Evolutionary conservation across 1,139 yeast species (phyloP).

Genomic region (Scheffersomyces cryptocercus): DNA sequence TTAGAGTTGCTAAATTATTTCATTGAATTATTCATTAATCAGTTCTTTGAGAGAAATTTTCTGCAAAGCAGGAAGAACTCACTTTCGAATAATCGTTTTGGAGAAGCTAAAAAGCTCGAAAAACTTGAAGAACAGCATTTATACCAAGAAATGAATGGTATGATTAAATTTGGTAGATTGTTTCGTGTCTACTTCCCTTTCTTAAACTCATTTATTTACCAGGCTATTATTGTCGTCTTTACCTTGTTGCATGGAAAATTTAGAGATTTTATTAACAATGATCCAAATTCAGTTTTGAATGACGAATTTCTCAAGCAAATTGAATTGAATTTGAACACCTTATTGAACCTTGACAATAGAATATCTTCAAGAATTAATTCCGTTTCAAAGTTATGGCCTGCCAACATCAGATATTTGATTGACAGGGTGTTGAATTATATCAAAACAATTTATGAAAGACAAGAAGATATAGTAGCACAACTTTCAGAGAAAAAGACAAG

Average conservation of each 20-base stretch:
- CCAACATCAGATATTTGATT: slow-evolving; percentile 34
- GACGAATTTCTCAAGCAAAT: slow-evolving; percentile 25
- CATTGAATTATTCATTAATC: slow-evolving; percentile 21
- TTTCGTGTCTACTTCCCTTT: slow-evolving; percentile 45
- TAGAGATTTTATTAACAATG: slow-evolving; percentile 31
- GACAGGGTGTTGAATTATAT: slow-evolving; percentile 35
- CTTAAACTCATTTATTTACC: slow-evolving; percentile 50
- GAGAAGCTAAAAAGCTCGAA: neutral
- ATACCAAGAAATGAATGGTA: slow-evolving; percentile 8
- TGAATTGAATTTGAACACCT: slow-evolving; percentile 23
- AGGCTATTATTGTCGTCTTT: slow-evolving; percentile 52
- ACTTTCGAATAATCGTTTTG: neutral
- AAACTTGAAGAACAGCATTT: neutral
- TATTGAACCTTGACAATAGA: slow-evolving; percentile 28
- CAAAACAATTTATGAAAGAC: slow-evolving; percentile 26
- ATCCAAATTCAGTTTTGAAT: slow-evolving; percentile 12
- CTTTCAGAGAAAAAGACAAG: slow-evolving; percentile 1
- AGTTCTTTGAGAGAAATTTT: slow-evolving; percentile 18
- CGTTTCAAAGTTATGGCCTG: slow-evolving; percentile 36
- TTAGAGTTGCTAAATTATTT: slow-evolving; percentile 34
- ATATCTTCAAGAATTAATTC: slow-evolving; percentile 18
- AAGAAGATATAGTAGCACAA: slow-evolving; percentile 4
- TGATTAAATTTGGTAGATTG: slow-evolving; percentile 32
- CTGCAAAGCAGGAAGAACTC: slow-evolving; percentile 3
- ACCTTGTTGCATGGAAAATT: slow-evolving; percentile 48